Conservation (phyloP, 2,329 filamentous ascomycete species). For the Ophiocordyceps robertsii region DNA sequence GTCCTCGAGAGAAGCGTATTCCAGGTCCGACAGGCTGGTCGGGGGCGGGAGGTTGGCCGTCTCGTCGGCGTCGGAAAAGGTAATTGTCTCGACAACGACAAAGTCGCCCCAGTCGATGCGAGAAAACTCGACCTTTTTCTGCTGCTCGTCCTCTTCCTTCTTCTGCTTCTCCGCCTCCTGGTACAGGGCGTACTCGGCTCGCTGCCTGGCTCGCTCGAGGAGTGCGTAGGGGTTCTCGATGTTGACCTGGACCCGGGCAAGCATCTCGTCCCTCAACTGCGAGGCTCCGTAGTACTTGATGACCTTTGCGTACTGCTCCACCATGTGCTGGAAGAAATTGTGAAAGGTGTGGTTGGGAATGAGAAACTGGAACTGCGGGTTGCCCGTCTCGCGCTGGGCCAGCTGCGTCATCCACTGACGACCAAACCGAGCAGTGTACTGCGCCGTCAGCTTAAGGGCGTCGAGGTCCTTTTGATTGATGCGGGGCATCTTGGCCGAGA, state of each 20-base stretch:
- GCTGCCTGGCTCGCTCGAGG: slow-evolving; percentile 66
- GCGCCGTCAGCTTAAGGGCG: slow-evolving; percentile 61
- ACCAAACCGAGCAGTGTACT: slow-evolving; percentile 88
- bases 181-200: slow-evolving; percentile 76
- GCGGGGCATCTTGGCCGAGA: slow-evolving; percentile 92
- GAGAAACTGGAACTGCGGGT: slow-evolving; percentile 93
- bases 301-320: slow-evolving; percentile 85
- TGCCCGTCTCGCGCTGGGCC: slow-evolving; percentile 76
- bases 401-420: slow-evolving; percentile 83
- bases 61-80: slow-evolving; percentile 83
- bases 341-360: slow-evolving; percentile 91
- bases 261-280: slow-evolving; percentile 57
- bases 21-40: slow-evolving; percentile 78
- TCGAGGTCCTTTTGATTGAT: slow-evolving; percentile 90
- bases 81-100: slow-evolving; percentile 84
- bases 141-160: slow-evolving; percentile 76
- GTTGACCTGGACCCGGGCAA: slow-evolving; percentile 61
- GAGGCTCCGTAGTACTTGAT: slow-evolving; percentile 54
- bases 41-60: slow-evolving; percentile 76
- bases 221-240: slow-evolving; percentile 68
- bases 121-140: slow-evolving; percentile 61
- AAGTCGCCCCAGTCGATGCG: slow-evolving; percentile 99
- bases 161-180: slow-evolving; percentile 76
- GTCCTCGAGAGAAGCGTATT: slow-evolving; percentile 89
- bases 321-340: slow-evolving; percentile 83